phyloP scores from a whole-genome alignment of 2,329 filamentous ascomycete species.

The Talaromyces marneffei region DNA sequence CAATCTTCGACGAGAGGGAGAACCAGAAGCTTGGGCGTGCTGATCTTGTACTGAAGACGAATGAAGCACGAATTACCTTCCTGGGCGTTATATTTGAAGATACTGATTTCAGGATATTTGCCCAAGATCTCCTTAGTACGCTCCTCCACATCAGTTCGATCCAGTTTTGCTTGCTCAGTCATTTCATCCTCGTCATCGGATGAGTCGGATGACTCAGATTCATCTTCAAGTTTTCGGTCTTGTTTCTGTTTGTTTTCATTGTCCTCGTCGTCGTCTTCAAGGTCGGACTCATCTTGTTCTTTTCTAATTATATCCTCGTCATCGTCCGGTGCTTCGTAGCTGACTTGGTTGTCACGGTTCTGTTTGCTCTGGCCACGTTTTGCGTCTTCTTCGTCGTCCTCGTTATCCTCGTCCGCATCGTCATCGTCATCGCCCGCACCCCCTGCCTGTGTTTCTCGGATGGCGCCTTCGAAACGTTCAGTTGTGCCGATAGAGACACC shows the following conservation, averaged over 20 bases:
- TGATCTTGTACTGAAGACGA: conserved; percentile 72
- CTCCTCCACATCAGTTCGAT: conserved; percentile 40
- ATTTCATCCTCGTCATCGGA: conserved; percentile 47
- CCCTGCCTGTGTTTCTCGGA: conserved; percentile 45
- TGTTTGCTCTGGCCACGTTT: conserved; percentile 55
- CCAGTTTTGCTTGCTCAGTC: conserved; percentile 37
- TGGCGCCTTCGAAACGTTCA: conserved; percentile 40
- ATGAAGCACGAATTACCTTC: conserved; percentile 71
- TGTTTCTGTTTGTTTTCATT: not conserved
- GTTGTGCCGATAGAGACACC: conserved; percentile 56
- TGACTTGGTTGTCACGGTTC: conserved; percentile 74
- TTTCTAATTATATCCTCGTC: conserved; percentile 77
- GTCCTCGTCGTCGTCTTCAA: conserved; percentile 33
- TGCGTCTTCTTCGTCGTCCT: conserved; percentile 69
- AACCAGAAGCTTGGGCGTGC: conserved; percentile 85
- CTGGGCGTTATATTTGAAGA: conserved; percentile 73
- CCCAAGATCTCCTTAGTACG: conserved; percentile 61
- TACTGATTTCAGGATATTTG: conserved; percentile 60
- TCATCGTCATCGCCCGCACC: conserved; percentile 57
- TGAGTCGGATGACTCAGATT: conserved; percentile 25
- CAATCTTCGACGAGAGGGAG: conserved; percentile 82
- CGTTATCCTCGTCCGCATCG: conserved; percentile 60
- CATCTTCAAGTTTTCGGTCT: conserved; percentile 26
- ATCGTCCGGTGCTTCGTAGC: conserved; percentile 88
- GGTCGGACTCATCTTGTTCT: conserved; percentile 53